Base-by-base conservation (phyloP, 2,329 filamentous ascomycete genomes). In the Fusarium nygamai region DNA sequence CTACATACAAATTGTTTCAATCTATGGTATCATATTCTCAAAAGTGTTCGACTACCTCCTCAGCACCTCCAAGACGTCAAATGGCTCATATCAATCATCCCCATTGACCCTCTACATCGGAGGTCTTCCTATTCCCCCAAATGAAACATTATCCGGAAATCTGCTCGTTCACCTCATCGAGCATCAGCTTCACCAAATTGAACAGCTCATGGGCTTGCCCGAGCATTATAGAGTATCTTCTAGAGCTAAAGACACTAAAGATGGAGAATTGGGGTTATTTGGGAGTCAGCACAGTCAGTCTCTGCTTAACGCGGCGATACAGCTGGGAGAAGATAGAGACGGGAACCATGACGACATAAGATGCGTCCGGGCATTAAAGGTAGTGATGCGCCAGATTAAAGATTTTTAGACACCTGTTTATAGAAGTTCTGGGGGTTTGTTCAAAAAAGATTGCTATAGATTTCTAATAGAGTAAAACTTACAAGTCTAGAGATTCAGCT, bases 1-100 rank as follows among this genome's bases (percentile, higher is more conserved):
- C 44, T 65, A 65, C 20, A 60, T 65, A 24, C 54, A 65, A 33
- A 65, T 65, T 58, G 62, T 65, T 43, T 65, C 62, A 24, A 65
- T 65, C 39, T 65, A 63, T 43, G 60, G 50, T 16, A 63, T 57
- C 27, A 63, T 63, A 22, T 63, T 63, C 22, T 63, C 60, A 41
- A 63, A 63, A 38, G 60, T 63, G 3, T 38, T 63, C 24, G 60
- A 63, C 16, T 63, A 43, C 39, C 48, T 63, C 12, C 22, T 41
- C 7, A 44, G 38, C 27, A 31, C 48, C 43, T 63, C 60, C 13
- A 57, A 57, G 27, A 47, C 17, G 19, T 60, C 47, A 31, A 31
- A 8, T 8, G 33, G 43, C 24, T 36, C 44, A n/a, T 43, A 14
- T 44, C 53, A 57, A 24, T 33, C 53, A 8, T 31, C 53, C 8